Evolutionary conservation across 352 stramenopile genomes (phyloP).

Genomic region (Phytophthora macrochlamydospora): DNA sequence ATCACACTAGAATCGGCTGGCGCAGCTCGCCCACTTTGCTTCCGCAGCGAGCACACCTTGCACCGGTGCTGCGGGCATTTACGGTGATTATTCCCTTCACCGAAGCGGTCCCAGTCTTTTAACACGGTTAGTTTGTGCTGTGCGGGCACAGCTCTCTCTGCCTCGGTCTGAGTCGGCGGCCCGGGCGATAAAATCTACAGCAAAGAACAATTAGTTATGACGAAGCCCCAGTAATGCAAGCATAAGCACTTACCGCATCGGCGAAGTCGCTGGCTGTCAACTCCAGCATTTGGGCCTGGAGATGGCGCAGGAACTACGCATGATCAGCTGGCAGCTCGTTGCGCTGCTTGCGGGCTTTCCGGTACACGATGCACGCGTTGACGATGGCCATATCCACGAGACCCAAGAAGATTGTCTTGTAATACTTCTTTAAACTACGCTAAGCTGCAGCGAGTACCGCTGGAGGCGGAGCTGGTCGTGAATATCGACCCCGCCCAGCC

Average conservation of each 20-base stretch:
- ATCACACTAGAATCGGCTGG: no score
- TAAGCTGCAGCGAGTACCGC: conserved; percentile 22
- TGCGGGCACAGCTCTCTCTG: neutral
- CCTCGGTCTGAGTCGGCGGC: neutral
- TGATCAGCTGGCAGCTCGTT: conserved; percentile 6
- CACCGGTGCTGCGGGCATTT: no score
- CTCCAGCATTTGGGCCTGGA: conserved; percentile 22
- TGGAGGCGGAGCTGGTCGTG: conserved; percentile 25
- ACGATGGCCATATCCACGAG: conserved; percentile 29
- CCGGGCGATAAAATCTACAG: neutral
- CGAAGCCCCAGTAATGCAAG: neutral
- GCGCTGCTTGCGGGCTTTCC: neutral
- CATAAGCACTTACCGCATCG: neutral
- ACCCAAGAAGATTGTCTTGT: conserved; percentile 30
- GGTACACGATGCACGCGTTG: conserved; percentile 24
- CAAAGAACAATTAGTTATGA: neutral
- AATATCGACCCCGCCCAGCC: conserved; percentile 17
- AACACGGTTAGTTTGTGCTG: neutral
- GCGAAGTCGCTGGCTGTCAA: neutral
- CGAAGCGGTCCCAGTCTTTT: no score
- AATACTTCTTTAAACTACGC: conserved; percentile 19
- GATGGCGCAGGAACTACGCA: conserved; percentile 8
- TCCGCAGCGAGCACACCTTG: no score
- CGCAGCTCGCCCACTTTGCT: no score
- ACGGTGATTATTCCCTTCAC: no score